Evolutionary conservation across 306 rosid species (phyloP).

Genomic region (Fragaria ananassa): DNA sequence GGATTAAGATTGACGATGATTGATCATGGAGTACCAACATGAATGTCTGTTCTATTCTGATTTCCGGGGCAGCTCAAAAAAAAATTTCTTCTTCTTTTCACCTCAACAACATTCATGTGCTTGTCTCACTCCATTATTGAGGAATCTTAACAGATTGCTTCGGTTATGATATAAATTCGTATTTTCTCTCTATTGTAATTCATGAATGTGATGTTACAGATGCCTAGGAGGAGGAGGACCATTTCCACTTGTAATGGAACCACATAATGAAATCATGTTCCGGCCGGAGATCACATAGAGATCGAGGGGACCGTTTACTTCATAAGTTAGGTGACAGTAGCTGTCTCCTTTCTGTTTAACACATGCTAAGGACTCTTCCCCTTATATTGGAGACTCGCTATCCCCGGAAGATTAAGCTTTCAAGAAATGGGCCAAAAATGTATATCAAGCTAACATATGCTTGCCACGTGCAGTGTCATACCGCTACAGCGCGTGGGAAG

Average conservation of each 20-base stretch:
- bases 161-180: background rate
- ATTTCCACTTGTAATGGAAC: conserved; percentile 7
- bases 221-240: conserved; percentile 9
- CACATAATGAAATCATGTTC: background rate
- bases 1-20: conserved; percentile 27
- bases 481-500: background rate
- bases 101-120: conserved; percentile 9
- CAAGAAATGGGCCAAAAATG: background rate
- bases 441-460: background rate
- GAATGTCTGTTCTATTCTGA: background rate
- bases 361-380: background rate
- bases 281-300: background rate
- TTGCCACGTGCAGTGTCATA: background rate
- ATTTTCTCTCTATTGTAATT: background rate
- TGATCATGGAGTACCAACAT: conserved; percentile 18
- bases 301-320: background rate
- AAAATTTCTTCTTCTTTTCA: conserved; percentile 1
- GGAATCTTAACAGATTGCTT: conserved; percentile 3
- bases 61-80: conserved; percentile 7
- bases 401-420: background rate
- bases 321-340: background rate
- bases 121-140: background rate
- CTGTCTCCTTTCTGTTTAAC: conserved; percentile 4
- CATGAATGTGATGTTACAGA: background rate
- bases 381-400: background rate